phyloP scores from a whole-genome alignment of 1,284 basidiomycete genomes.

The Irpex rosettiformis region DNA sequence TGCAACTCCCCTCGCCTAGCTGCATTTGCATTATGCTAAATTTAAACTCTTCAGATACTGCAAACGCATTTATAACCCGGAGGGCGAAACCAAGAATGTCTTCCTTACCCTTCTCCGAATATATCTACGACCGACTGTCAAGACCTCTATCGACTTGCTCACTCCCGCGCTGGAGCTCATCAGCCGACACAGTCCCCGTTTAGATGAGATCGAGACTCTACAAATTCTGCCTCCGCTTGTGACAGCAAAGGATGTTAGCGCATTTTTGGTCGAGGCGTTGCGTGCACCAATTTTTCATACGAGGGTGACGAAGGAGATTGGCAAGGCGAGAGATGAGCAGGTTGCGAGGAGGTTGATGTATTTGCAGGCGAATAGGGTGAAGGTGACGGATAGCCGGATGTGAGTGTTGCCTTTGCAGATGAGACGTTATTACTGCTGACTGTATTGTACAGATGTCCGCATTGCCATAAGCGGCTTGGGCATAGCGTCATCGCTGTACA shows the following conservation, averaged over 20 bases:
- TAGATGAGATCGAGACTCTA: slow-evolving; percentile 80
- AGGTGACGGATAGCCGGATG: slow-evolving; percentile 89
- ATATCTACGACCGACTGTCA: slow-evolving; percentile 69
- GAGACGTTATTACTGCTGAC: not conserved
- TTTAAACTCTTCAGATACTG: slow-evolving; percentile 64
- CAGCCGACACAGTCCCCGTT: slow-evolving; percentile 73
- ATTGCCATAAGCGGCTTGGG: slow-evolving; percentile 93
- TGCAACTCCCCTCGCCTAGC: slow-evolving; percentile 24
- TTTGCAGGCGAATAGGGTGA: slow-evolving; percentile 81
- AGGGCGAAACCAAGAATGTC: slow-evolving; percentile 58
- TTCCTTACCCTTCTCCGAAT: slow-evolving; percentile 86
- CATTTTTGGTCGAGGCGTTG: slow-evolving; percentile 78
- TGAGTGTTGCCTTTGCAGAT: slow-evolving; percentile 36
- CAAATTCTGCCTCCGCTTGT: slow-evolving; percentile 88
- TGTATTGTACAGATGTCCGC: slow-evolving; percentile 69
- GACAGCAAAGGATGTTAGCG: slow-evolving; percentile 72
- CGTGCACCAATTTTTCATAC: slow-evolving; percentile 66
- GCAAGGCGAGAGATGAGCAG: slow-evolving; percentile 70
- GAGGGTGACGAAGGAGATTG: slow-evolving; percentile 63
- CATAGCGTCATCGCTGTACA: slow-evolving; percentile 95
- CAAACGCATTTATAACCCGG: slow-evolving; percentile 68
- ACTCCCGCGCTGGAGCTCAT: slow-evolving; percentile 83
- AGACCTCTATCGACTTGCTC: slow-evolving; percentile 49
- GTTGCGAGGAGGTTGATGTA: slow-evolving; percentile 69
- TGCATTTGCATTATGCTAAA: slow-evolving; percentile 6